These are phyloP conservation scores for Cardamine chenopodiifolia DNA, from an alignment of 345 rosid genomes.

Conservation along the genomic window DNA sequence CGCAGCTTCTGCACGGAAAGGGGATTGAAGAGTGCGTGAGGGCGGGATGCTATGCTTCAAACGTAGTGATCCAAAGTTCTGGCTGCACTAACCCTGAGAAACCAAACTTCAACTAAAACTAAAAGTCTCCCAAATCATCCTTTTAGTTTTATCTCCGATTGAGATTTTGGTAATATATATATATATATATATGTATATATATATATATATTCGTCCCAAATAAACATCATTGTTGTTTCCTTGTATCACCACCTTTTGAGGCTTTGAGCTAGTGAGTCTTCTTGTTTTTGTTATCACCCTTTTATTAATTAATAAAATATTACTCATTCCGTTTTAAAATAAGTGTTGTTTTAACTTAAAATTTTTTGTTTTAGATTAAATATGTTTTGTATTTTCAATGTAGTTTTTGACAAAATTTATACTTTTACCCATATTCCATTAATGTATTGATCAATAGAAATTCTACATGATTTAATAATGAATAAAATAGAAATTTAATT, in stretches of 20 bases:
- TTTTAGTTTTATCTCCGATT: neutral
- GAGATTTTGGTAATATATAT: slow-evolving; percentile 26
- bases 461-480: too few species aligned
- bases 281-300: neutral
- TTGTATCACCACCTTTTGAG: slow-evolving; percentile 26
- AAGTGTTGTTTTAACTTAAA: too few species aligned
- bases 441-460: too few species aligned
- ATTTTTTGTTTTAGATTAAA: too few species aligned
- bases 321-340: too few species aligned
- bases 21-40: slow-evolving; percentile 73
- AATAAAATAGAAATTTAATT: too few species aligned
- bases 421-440: too few species aligned
- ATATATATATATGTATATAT: too few species aligned
- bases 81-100: slow-evolving; percentile 84
- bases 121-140: slow-evolving; percentile 10
- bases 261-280: slow-evolving; percentile 24
- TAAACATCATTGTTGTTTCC: slow-evolving; percentile 32
- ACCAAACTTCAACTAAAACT: slow-evolving; percentile 45
- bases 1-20: slow-evolving; percentile 80
- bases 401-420: too few species aligned
- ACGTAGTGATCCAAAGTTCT: slow-evolving; percentile 87
- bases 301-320: neutral
- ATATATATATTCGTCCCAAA: slow-evolving; percentile 13
- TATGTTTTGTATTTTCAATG: too few species aligned
- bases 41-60: slow-evolving; percentile 83